Evolutionary conservation across 176 grass and related monocot genomes (phyloP).

Genomic region (Ampelocalamus luodianensis): DNA sequence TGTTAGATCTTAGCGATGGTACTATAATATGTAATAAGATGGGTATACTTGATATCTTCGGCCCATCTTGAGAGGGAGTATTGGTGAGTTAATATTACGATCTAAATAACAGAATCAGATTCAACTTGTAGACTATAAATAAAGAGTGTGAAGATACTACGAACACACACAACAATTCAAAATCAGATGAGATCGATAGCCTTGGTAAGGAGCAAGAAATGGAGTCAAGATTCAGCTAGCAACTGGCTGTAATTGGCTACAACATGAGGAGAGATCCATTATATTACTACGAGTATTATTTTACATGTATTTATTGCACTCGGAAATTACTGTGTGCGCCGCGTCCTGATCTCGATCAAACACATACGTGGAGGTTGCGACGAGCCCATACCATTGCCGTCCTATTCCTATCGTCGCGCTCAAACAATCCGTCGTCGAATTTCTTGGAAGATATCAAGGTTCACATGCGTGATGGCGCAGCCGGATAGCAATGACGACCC

Average conservation of each 20-base stretch:
- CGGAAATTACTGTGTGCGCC: neutral
- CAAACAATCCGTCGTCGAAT: neutral
- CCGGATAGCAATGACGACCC: neutral
- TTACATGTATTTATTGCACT: neutral
- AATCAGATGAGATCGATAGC: neutral
- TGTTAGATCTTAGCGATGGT: too few relatives aligned
- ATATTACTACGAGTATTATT: neutral
- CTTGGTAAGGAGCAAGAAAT: conserved; percentile 44
- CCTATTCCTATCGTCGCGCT: neutral
- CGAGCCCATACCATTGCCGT: neutral
- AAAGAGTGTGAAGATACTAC: too few relatives aligned
- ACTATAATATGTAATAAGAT: too few relatives aligned
- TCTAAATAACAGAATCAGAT: too few relatives aligned
- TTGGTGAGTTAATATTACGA: too few relatives aligned
- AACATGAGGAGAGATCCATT: neutral
- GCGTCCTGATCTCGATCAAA: neutral
- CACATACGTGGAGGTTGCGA: neutral
- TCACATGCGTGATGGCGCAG: conserved; percentile 42
- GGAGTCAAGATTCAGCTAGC: conserved; percentile 31
- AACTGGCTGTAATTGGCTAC: neutral
- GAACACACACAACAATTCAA: too few relatives aligned
- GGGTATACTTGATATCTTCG: too few relatives aligned
- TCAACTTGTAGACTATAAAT: too few relatives aligned
- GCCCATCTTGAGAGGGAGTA: too few relatives aligned
- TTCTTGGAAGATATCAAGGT: neutral